Evolutionary conservation across 225 moss, liverwort and hornwort species (phyloP), one percentile per base, ranked within the genome.

Genomic region (Marchantia paleacea): DNA sequence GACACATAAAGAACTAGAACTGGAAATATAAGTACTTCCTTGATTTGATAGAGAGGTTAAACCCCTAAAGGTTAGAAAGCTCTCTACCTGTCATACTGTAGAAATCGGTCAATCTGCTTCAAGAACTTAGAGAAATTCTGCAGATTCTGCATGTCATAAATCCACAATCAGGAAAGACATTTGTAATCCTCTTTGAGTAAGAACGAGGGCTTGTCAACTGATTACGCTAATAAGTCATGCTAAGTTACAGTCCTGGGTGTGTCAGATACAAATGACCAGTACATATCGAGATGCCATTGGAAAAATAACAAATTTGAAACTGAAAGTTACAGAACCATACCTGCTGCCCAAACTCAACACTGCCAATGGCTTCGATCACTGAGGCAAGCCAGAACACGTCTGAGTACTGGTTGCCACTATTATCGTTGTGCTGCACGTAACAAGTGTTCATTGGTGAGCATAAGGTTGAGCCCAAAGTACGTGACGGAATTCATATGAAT

Each of bases 351-450:
- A 94, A 99, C 82, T 95, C 95, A 81, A 99, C 84, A 51, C 80
- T 85, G 67, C 97, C 95, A 81, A 99, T 86, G 30, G 97, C 93
- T 84, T 99, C 97, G 80, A 99, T 94, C 26, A 99, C 86, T 80
- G 95, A 95, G 53, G 92, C 92, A 86, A 99, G 87, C 97, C 95
- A 99, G 82, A 87, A 99, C 22, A 99, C 97, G 88, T 99, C 97
- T 77, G 97, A 99, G 82, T 90, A 94, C 39, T 85, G 84, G 79
- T 99, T 99, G 60, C 95, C 97, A 79, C 88, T 95, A 71, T 99
- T 99, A 79, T 99, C 97, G 77, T 99, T 99, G 82, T 99, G 97
- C 97, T 97, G 90, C 73, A 82, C 80, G 79, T 61, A 78, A 25
- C 83, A 76, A 2, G 22, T 4, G 70, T 24, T 51, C 51, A 72